phyloP scores from a whole-genome alignment of 202 grass and related monocot species.

The Zoysia matrella region DNA sequence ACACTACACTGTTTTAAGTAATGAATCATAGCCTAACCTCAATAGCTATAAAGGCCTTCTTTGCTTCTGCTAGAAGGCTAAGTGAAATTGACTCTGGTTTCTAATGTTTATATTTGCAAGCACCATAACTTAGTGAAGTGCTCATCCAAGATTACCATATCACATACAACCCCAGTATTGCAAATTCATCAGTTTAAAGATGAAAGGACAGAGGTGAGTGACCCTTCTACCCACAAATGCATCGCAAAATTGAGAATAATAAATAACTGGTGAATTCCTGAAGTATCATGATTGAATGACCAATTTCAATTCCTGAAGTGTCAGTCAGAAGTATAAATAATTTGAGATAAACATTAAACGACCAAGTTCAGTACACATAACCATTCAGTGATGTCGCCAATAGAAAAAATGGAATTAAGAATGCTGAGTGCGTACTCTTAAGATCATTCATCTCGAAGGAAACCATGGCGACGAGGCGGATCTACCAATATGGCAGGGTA shows the following conservation, averaged over 20 bases:
- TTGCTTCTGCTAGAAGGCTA: background rate
- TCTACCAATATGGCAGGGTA: too few relatives aligned
- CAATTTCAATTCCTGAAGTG: too few relatives aligned
- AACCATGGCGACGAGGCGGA: constrained; percentile 59
- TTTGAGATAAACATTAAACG: background rate
- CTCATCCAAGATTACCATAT: background rate
- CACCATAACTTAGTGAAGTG: background rate
- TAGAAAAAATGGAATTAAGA: constrained; percentile 12
- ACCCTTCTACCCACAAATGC: background rate
- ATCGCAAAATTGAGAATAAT: background rate
- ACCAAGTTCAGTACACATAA: background rate
- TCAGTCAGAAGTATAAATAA: background rate
- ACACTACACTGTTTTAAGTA: too few relatives aligned
- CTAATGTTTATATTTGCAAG: background rate
- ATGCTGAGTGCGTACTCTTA: constrained; percentile 65
- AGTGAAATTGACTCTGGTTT: background rate
- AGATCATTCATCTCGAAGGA: constrained; percentile 99
- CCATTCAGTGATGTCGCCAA: background rate
- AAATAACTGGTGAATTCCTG: too few relatives aligned
- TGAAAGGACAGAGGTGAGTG: background rate
- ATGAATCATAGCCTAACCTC: too few relatives aligned
- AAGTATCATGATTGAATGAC: too few relatives aligned
- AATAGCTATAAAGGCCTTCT: too few relatives aligned
- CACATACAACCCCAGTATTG: background rate
- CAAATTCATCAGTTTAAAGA: background rate